Percentiles rank a stretch among this genome's conserved stretches.
These are phyloP conservation scores for Stagonosporopsis cucurbitacearum DNA, from an alignment of 2,329 filamentous ascomycete species.

Conservation along the genomic window DNA sequence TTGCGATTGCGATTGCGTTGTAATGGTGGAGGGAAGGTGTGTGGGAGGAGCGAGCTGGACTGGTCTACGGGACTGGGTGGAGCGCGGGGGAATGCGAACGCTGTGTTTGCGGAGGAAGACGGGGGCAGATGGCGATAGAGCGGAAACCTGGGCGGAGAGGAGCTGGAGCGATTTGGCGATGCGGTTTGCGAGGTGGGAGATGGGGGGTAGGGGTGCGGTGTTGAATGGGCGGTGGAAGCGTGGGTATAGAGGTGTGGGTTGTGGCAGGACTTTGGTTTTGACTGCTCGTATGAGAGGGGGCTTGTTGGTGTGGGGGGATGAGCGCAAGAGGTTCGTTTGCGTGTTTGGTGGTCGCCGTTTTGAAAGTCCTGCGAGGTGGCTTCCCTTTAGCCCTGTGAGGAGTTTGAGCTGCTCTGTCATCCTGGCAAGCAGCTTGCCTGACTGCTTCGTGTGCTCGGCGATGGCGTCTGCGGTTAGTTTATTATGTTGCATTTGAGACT, in stretches of 20 bases:
- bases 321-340: not conserved
- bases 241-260: not conserved
- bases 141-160: not conserved
- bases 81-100: not conserved
- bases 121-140: not conserved
- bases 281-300: not conserved
- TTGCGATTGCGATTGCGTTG: too few species aligned
- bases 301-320: not conserved
- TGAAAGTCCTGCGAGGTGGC: not conserved
- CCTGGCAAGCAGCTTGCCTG: not conserved
- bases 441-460: not conserved
- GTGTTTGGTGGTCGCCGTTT: not conserved
- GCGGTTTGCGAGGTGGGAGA: not conserved
- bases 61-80: not conserved
- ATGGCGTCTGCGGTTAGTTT: not conserved
- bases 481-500: not conserved
- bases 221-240: not conserved
- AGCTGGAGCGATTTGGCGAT: not conserved
- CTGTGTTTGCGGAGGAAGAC: not conserved
- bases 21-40: too few species aligned
- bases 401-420: constrained; percentile 1
- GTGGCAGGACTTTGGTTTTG: not conserved
- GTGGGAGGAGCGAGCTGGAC: not conserved
- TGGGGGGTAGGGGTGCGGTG: not conserved
- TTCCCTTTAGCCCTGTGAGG: not conserved